A percentile compares a stretch with the other conserved stretches of the same genome.
These are phyloP conservation scores for Penicillium brasilianum DNA, from an alignment of 2,329 filamentous ascomycete species.

Conservation along the genomic window DNA sequence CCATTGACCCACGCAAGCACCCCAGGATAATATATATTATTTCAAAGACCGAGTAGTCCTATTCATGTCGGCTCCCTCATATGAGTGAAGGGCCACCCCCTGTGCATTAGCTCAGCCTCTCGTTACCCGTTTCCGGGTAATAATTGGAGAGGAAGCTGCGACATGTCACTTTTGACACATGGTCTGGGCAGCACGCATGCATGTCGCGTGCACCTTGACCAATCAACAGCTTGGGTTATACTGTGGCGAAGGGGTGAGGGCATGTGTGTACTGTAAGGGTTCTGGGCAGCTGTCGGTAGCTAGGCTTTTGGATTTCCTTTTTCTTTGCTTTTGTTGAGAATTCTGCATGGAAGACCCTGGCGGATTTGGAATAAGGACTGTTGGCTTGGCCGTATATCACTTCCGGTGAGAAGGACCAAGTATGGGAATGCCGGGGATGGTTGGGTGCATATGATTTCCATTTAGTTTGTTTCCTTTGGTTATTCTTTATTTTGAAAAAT, in stretches of 20 bases:
- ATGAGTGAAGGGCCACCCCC: not conserved
- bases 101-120: not conserved
- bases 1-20: not conserved
- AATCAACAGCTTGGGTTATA: slow-evolving; percentile 4
- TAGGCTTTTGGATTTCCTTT: not conserved
- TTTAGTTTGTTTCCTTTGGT: not conserved
- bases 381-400: not conserved
- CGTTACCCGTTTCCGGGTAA: slow-evolving; percentile 15
- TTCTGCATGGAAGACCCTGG: slow-evolving; percentile 9
- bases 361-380: not conserved
- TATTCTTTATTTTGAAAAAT: not conserved
- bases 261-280: slow-evolving; percentile 1
- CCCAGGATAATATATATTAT: not conserved
- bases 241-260: slow-evolving; percentile 7
- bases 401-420: slow-evolving; percentile 7
- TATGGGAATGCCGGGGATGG: slow-evolving; percentile 6
- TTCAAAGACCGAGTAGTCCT: not conserved
- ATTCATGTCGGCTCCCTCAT: not conserved
- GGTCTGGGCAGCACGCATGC: slow-evolving; percentile 22
- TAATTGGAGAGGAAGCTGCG: slow-evolving; percentile 14
- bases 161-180: slow-evolving; percentile 33
- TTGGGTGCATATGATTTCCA: not conserved
- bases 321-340: slow-evolving; percentile 1
- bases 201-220: slow-evolving; percentile 18
- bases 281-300: not conserved